phyloP scores from a whole-genome alignment of 768 basidiomycete genomes.

The Lactifluus piperatus region DNA sequence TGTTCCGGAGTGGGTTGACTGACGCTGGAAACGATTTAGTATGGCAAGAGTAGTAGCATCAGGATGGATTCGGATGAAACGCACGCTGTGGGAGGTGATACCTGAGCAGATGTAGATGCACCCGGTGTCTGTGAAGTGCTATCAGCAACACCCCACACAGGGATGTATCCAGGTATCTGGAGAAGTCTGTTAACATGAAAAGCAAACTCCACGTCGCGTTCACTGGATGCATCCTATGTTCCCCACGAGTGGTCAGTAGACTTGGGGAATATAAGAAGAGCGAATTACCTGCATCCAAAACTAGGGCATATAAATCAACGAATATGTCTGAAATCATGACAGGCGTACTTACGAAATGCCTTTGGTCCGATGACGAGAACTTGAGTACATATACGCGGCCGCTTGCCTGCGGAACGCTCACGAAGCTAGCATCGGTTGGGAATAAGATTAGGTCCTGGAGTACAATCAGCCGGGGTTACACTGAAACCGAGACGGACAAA shows the following conservation, averaged over 20 bases:
- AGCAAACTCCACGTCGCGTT: conserved; percentile 64
- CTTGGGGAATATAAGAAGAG: not conserved
- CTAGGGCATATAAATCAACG: conserved; percentile 30
- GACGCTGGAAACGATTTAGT: conserved; percentile 1
- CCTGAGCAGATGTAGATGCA: conserved; percentile 39
- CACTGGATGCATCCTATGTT: conserved; percentile 53
- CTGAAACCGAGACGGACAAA: conserved; percentile 23
- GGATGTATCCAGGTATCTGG: conserved; percentile 52
- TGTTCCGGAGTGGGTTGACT: conserved; percentile 48
- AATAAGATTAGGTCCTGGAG: conserved; percentile 78
- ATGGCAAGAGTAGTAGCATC: not conserved
- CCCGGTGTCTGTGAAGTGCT: conserved; percentile 30
- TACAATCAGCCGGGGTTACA: not conserved
- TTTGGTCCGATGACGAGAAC: conserved; percentile 83
- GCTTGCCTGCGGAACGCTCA: conserved; percentile 57
- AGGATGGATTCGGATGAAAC: not conserved
- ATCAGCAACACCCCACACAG: conserved; percentile 43
- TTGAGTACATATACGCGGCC: conserved; percentile 83
- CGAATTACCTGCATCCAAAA: conserved; percentile 77
- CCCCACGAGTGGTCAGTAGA: not conserved
- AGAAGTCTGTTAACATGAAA: conserved; percentile 64
- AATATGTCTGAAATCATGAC: not conserved
- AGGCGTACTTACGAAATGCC: conserved; percentile 64
- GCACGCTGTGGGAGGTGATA: conserved; percentile 15
- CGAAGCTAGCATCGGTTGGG: conserved; percentile 77